These are phyloP conservation scores for Excoecaria cochinchinensis DNA, from an alignment of 345 rosid species.

Conservation along the genomic window DNA sequence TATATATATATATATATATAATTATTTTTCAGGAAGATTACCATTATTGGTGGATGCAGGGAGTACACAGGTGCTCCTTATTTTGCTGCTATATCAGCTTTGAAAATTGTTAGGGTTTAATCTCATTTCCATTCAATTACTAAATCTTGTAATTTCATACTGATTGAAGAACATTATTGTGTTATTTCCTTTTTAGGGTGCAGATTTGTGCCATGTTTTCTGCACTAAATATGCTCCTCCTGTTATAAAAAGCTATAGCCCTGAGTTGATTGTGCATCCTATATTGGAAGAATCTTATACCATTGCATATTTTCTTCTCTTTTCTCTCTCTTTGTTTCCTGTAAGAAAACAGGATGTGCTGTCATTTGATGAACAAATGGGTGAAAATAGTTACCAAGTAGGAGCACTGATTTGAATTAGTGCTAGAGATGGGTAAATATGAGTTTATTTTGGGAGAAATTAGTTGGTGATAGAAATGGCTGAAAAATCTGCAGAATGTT, in stretches of 20 bases:
- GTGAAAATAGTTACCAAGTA: too few species aligned
- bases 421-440: too few species aligned
- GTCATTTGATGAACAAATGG: too few species aligned
- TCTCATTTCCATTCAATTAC: not conserved
- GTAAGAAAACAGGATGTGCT: too few species aligned
- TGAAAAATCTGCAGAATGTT: too few species aligned
- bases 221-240: conserved; percentile 93
- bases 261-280: conserved; percentile 93
- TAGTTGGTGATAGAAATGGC: too few species aligned
- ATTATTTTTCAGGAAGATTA: too few species aligned
- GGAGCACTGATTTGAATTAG: too few species aligned
- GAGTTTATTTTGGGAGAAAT: too few species aligned
- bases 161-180: not conserved
- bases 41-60: too few species aligned
- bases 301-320: conserved; percentile 43
- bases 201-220: conserved; percentile 96
- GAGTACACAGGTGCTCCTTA: conserved; percentile 99
- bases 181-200: conserved; percentile 54
- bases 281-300: conserved; percentile 79
- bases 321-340: not conserved
- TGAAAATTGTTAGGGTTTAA: conserved; percentile 60
- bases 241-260: conserved; percentile 92
- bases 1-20: too few species aligned
- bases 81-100: conserved; percentile 95
- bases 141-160: not conserved